Conservation (phyloP, 148 eudicot genomes). For the Vaccinium myrtillus region DNA sequence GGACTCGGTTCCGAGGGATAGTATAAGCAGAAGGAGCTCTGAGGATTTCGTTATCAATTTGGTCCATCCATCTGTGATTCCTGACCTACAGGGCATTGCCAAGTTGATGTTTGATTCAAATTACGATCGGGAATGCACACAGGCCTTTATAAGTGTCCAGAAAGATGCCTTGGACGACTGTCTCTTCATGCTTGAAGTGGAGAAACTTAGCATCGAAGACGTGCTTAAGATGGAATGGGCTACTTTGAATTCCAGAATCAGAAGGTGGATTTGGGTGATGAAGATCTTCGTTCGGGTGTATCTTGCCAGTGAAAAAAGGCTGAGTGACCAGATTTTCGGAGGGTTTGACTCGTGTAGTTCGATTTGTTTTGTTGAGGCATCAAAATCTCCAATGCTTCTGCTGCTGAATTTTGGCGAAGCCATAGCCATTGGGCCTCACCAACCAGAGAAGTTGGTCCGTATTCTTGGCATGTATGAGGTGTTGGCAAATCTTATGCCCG, state of each 20-base stretch:
- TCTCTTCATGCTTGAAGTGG: conserved; percentile 63
- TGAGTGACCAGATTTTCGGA: conserved; percentile 75
- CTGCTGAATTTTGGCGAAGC: conserved; percentile 78
- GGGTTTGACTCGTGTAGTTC: conserved; percentile 48
- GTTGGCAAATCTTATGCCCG: conserved; percentile 50
- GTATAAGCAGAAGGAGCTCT: conserved; percentile 40
- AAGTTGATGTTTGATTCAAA: conserved; percentile 60
- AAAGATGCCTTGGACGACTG: conserved; percentile 73
- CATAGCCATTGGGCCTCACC: conserved; percentile 71
- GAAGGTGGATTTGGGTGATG: conserved; percentile 74
- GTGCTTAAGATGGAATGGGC: conserved; percentile 83
- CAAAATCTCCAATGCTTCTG: conserved; percentile 59
- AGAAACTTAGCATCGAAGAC: conserved; percentile 77
- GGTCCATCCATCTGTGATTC: conserved; percentile 54
- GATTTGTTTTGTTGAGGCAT: conserved; percentile 59
- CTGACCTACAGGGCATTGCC: conserved; percentile 65
- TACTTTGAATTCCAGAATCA: conserved; percentile 58
- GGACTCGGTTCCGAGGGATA: conserved; percentile 45
- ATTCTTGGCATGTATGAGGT: conserved; percentile 81
- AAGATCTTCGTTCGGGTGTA: conserved; percentile 71
- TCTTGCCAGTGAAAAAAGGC: conserved; percentile 69
- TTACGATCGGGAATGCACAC: conserved; percentile 69
- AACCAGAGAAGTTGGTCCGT: conserved; percentile 68
- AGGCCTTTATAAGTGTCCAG: conserved; percentile 53
- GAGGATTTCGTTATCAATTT: conserved; percentile 58